These are phyloP conservation scores for Mortierella antarctica DNA, from an alignment of 192 early-diverging fungal species.

Conservation along the genomic window DNA sequence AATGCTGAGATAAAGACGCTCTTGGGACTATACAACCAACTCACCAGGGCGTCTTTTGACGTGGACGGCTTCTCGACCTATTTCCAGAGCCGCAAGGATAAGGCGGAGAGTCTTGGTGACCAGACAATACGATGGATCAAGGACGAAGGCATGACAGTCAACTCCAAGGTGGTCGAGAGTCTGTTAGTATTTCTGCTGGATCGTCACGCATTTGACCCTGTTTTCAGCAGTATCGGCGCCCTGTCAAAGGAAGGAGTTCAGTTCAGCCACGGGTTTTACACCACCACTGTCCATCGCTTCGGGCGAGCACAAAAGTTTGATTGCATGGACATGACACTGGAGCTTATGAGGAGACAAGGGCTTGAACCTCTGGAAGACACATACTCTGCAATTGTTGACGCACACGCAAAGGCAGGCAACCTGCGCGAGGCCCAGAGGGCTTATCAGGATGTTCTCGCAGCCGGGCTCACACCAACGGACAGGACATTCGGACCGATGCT, in stretches of 20 bases:
- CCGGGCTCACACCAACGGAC: slow-evolving; percentile 19
- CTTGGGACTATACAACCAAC: slow-evolving; percentile 16
- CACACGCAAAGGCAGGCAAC: slow-evolving; percentile 46
- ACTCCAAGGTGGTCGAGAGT: slow-evolving; percentile 17
- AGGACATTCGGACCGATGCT: slow-evolving; percentile 36
- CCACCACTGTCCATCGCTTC: slow-evolving; percentile 39
- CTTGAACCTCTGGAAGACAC: slow-evolving; percentile 36
- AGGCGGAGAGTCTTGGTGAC: slow-evolving; percentile 6
- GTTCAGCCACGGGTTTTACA: slow-evolving; percentile 37
- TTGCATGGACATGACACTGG: slow-evolving; percentile 37
- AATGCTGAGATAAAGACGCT: slow-evolving; percentile 41
- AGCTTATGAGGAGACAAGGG: slow-evolving; percentile 35
- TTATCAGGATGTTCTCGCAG: slow-evolving; percentile 40
- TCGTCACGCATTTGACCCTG: slow-evolving; percentile 18
- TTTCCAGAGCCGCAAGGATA: slow-evolving; percentile 34
- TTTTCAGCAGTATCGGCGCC: slow-evolving; percentile 9
- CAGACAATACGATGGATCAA: slow-evolving; percentile 22
- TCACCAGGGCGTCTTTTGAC: slow-evolving; percentile 20
- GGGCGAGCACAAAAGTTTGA: slow-evolving; percentile 32
- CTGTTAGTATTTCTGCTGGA: slow-evolving; percentile 38
- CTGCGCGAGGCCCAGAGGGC: slow-evolving; percentile 37
- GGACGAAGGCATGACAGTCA: not conserved
- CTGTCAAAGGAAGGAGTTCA: slow-evolving; percentile 18
- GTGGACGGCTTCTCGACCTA: slow-evolving; percentile 37
- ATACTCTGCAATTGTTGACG: slow-evolving; percentile 42